A percentile compares a stretch with the other conserved stretches of the same genome.
Evolutionary conservation across 805 yeast genomes (phyloP).

Genomic region (Yarrowia osloensis): DNA sequence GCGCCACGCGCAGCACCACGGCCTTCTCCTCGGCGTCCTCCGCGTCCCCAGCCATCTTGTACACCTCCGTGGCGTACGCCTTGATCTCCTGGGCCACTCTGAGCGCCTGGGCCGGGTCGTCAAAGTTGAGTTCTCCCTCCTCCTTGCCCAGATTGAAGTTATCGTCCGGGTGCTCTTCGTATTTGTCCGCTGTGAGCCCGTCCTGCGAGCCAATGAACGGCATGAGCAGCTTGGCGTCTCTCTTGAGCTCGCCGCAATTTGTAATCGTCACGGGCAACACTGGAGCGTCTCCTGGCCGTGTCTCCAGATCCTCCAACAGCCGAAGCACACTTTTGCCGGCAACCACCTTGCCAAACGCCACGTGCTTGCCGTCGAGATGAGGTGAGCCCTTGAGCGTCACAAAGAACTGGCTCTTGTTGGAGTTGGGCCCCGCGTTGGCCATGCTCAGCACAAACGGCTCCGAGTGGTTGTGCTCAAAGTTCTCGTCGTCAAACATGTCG

Average conservation of each 20-base stretch:
- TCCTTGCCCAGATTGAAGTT: slow-evolving; percentile 28
- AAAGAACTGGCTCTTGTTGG: slow-evolving; percentile 92
- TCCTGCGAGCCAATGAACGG: slow-evolving; percentile 26
- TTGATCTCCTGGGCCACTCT: slow-evolving; percentile 7
- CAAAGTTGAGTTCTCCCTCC: slow-evolving; percentile 14
- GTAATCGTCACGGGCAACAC: slow-evolving; percentile 61
- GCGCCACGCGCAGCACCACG: slow-evolving; percentile 45
- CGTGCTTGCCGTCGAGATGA: slow-evolving; percentile 94
- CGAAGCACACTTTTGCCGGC: slow-evolving; percentile 78
- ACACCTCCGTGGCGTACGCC: slow-evolving; percentile 13
- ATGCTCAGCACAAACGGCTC: slow-evolving; percentile 71
- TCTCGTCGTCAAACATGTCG: slow-evolving; percentile 72
- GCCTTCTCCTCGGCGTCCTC: not conserved
- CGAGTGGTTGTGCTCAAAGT: slow-evolving; percentile 56
- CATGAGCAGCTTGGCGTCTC: slow-evolving; percentile 8
- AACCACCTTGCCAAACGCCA: slow-evolving; percentile 92
- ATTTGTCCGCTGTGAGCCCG: slow-evolving; percentile 2
- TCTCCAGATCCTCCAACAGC: slow-evolving; percentile 71
- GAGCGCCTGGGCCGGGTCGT: slow-evolving; percentile 1
- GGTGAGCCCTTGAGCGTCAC: slow-evolving; percentile 86
- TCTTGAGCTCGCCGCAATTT: slow-evolving; percentile 65
- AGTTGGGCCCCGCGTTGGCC: slow-evolving; percentile 74
- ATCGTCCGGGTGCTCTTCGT: slow-evolving; percentile 28
- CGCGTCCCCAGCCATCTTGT: not conserved
- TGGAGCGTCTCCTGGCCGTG: slow-evolving; percentile 73